phyloP scores from a whole-genome alignment of 306 rosid species.

The Lathyrus oleraceus region DNA sequence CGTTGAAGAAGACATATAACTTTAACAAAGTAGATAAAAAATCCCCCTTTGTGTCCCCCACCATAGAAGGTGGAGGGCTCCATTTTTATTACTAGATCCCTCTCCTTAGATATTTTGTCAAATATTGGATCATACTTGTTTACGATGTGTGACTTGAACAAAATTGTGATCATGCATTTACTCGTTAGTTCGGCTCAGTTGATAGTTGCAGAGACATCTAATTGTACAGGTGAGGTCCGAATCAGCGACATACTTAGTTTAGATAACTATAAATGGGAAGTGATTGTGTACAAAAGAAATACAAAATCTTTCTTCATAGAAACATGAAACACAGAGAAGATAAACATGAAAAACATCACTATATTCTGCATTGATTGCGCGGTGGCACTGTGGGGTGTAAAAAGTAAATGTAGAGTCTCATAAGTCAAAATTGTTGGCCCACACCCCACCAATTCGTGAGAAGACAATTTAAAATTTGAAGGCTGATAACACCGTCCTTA shows the following conservation, averaged over 20 bases:
- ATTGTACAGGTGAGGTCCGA: no score
- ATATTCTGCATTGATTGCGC: background rate
- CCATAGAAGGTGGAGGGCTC: conserved; percentile 24
- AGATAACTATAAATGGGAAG: background rate
- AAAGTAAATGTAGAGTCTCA: background rate
- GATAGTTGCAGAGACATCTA: no score
- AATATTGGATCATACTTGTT: conserved; percentile 19
- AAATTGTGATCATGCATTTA: background rate
- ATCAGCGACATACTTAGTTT: background rate
- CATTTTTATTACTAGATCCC: conserved; percentile 24
- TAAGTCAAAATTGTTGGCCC: conserved; percentile 34
- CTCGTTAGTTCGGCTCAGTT: no score
- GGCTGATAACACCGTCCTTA: conserved; percentile 14
- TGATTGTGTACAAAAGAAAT: background rate
- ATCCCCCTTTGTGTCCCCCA: conserved; percentile 27
- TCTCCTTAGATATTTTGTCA: background rate
- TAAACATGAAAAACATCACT: background rate
- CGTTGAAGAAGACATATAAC: conserved; percentile 14
- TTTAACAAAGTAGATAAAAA: conserved; percentile 27
- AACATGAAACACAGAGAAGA: background rate
- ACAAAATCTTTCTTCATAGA: background rate
- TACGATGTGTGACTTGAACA: conserved; percentile 7
- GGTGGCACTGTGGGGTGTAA: background rate
- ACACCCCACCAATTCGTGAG: background rate
- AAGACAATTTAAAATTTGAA: conserved; percentile 7